phyloP scores from a whole-genome alignment of 208 protist species.

The Willaertia magna region DNA sequence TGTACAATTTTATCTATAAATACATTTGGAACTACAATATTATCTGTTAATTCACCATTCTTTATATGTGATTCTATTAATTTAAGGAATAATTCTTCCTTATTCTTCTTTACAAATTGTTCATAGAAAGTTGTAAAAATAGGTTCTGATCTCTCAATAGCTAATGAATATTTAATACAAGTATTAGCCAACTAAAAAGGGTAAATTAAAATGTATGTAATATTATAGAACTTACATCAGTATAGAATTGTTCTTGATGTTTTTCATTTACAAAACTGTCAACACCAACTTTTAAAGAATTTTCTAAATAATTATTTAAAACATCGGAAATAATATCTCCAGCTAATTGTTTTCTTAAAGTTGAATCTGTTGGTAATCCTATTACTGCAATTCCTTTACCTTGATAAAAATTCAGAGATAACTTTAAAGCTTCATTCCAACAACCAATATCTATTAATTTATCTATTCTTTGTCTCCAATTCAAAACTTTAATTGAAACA shows the following conservation, averaged over 20 bases:
- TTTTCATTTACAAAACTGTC: neutral
- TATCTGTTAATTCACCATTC: neutral
- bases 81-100: neutral
- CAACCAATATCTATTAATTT: neutral
- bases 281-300: neutral
- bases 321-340: neutral
- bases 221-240: neutral
- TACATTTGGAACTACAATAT: neutral
- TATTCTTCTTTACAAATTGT: neutral
- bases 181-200: neutral
- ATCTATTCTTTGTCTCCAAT: neutral
- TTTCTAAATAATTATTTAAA: neutral
- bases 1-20: neutral
- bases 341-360: neutral
- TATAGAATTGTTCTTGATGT: neutral
- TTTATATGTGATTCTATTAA: neutral
- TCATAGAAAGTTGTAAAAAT: neutral
- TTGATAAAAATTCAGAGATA: neutral
- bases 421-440: neutral
- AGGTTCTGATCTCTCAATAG: neutral
- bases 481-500: neutral
- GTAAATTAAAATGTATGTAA: too few relatives aligned
- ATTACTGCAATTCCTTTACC: neutral
- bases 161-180: neutral
- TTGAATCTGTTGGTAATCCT: neutral